These are phyloP conservation scores for Russula brevipes DNA, from an alignment of 768 basidiomycete species.

Conservation along the genomic window DNA sequence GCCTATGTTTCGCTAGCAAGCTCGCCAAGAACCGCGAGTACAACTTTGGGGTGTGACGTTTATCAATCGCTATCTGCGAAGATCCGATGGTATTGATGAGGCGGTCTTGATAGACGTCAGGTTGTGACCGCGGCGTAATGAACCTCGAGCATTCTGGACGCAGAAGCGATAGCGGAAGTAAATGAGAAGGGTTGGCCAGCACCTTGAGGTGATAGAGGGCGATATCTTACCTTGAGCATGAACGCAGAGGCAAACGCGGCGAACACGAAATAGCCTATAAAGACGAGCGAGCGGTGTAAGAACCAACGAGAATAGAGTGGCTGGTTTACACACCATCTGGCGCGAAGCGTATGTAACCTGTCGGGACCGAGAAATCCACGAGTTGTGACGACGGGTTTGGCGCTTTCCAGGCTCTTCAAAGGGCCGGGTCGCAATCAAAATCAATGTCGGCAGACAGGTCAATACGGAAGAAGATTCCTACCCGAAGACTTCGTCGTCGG, in stretches of 20 bases:
- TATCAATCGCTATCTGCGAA: conserved; percentile 70
- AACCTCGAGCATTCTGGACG: conserved; percentile 68
- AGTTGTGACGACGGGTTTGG: conserved; percentile 20
- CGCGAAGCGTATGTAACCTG: conserved; percentile 31
- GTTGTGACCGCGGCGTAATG: conserved; percentile 52
- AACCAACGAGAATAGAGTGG: neutral
- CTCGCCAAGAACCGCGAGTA: conserved; percentile 76
- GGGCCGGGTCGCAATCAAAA: neutral
- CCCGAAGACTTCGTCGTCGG: conserved; percentile 29
- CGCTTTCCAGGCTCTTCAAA: conserved; percentile 21
- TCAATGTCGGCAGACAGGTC: conserved; percentile 3
- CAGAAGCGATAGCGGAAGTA: conserved; percentile 47
- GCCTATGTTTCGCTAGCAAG: conserved; percentile 50
- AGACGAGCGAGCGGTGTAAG: neutral
- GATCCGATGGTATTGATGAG: conserved; percentile 64
- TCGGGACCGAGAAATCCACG: conserved; percentile 23
- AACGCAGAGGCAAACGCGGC: conserved; percentile 60
- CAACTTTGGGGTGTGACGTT: conserved; percentile 73
- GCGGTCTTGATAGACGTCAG: conserved; percentile 55
- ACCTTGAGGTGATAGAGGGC: neutral
- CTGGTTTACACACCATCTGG: conserved; percentile 19
- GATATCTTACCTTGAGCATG: conserved; percentile 59
- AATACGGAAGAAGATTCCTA: conserved; percentile 14
- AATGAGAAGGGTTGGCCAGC: neutral
- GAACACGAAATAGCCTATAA: conserved; percentile 27